Base-by-base conservation (phyloP, 768 basidiomycete genomes). In the Cystobasidium onofrii region DNA sequence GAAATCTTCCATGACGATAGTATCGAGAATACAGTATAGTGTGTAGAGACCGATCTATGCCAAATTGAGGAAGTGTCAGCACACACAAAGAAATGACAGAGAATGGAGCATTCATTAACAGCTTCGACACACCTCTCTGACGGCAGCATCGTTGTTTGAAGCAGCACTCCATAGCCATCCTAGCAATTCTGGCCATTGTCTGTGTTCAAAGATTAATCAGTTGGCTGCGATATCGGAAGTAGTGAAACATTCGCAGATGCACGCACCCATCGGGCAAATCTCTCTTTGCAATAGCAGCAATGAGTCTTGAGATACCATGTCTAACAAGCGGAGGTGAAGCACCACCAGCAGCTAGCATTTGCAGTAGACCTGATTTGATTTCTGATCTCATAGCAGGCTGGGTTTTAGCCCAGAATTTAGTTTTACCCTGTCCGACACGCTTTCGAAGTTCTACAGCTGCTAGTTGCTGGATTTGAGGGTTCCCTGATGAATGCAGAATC, bases 361-460 rank as follows among this genome's bases (percentile, higher is more conserved):
- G 73, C 29, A 67, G 64, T 2, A 74, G 17, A 57, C 54, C 34
- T 18, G 44, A 34, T 46, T 75, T 73, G 61, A 62, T 50, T 46
- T 71, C 25, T 7, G 27, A 71, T n/a, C 64, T 70, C 23, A 44
- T 36, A 15, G 29, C 31, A 23, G 43, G 64, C n/a, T 27, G 23
- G 10, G 64, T 46, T 27, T 73, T 65, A 12, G 39, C 33, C 64
- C 64, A 63, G 41, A 73, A 50, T 27, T 73, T 73, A 7, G 34
- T 50, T 46, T 73, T 73, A 41, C 72, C 60, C 36, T 27, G 39
- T 29, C 72, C 72, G 15, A 63, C 72, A 50, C 52, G 60, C 85
- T 99, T 99, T 78, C 95, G 86, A 80, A 97, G 85, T 83, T 99
- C 96, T 70, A 97, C 93, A 9, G 94, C 93, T 61, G 94, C 91